Evolutionary conservation across 2,329 filamentous ascomycete species (phyloP).

Genomic region (Cercospora zeina): DNA sequence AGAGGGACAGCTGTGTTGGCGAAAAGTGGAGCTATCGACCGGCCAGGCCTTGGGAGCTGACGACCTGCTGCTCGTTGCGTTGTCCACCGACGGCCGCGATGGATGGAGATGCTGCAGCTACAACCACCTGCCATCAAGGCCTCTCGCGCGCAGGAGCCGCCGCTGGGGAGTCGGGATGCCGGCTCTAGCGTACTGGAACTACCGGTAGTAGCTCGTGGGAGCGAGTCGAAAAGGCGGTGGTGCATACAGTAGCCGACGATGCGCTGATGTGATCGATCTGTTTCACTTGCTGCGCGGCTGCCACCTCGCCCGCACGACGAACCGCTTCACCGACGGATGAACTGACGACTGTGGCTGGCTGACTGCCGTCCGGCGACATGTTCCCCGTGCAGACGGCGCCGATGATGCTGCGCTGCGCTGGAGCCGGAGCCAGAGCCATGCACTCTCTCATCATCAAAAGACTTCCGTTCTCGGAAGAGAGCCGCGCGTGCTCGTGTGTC

Average conservation of each 20-base stretch:
- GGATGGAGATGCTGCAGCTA: conserved; percentile 18
- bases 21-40: background rate
- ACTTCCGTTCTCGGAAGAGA: background rate
- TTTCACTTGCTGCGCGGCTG: conserved; percentile 5
- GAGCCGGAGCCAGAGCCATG: background rate
- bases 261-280: background rate
- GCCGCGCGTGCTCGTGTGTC: background rate
- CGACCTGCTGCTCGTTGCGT: background rate
- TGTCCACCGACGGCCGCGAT: conserved; percentile 6
- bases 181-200: conserved; percentile 15
- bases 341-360: conserved; percentile 3
- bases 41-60: background rate
- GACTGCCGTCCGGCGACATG: background rate
- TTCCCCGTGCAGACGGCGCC: background rate
- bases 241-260: conserved; percentile 15
- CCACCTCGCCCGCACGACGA: background rate
- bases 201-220: background rate
- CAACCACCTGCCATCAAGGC: background rate
- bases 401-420: too few relatives aligned
- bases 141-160: conserved; percentile 5
- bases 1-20: background rate
- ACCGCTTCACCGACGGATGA: conserved; percentile 6
- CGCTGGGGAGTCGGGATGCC: conserved; percentile 14
- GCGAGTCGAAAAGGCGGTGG: conserved; percentile 5
- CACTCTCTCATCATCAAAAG: too few relatives aligned